phyloP scores from a whole-genome alignment of 2,329 filamentous ascomycete species.

The Sordariomycetes sp. region DNA sequence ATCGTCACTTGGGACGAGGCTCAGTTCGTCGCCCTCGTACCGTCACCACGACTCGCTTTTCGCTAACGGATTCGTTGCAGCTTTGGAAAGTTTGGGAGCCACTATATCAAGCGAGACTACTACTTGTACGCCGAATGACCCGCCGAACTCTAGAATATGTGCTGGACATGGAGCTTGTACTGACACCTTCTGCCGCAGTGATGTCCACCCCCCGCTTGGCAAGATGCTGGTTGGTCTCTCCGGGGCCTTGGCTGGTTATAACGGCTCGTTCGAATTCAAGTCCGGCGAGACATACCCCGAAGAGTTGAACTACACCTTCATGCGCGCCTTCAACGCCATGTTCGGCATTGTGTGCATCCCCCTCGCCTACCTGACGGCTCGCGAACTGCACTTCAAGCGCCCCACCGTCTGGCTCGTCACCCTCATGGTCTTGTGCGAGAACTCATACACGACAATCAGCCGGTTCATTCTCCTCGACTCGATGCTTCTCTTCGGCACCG shows the following conservation, averaged over 20 bases:
- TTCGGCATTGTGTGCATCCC: conserved; percentile 91
- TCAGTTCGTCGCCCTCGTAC: conserved; percentile 34
- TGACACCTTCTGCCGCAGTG: conserved; percentile 10
- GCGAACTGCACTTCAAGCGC: conserved; percentile 76
- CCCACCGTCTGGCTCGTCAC: conserved; percentile 91
- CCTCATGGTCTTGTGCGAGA: conserved; percentile 96
- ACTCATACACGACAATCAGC: conserved; percentile 98
- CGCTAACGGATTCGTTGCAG: conserved; percentile 25
- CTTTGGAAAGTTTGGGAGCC: conserved; percentile 96
- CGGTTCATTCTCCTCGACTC: conserved; percentile 97
- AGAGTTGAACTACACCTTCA: conserved; percentile 94
- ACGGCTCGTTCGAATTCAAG: conserved; percentile 99
- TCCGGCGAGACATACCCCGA: conserved; percentile 91
- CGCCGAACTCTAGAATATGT: neutral
- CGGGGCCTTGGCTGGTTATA: conserved; percentile 93
- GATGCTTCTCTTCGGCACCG: conserved; percentile 98
- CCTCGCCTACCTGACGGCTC: conserved; percentile 89
- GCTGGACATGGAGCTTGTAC: neutral
- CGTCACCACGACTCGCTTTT: neutral
- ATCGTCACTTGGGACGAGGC: conserved; percentile 61
- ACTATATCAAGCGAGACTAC: conserved; percentile 98
- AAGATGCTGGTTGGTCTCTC: conserved; percentile 98
- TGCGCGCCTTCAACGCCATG: conserved; percentile 93
- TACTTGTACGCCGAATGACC: conserved; percentile 52
- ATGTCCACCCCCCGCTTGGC: conserved; percentile 82